These are phyloP conservation scores for Cairneyella variabilis DNA, from an alignment of 495 filamentous ascomycete genomes.

Conservation along the genomic window DNA sequence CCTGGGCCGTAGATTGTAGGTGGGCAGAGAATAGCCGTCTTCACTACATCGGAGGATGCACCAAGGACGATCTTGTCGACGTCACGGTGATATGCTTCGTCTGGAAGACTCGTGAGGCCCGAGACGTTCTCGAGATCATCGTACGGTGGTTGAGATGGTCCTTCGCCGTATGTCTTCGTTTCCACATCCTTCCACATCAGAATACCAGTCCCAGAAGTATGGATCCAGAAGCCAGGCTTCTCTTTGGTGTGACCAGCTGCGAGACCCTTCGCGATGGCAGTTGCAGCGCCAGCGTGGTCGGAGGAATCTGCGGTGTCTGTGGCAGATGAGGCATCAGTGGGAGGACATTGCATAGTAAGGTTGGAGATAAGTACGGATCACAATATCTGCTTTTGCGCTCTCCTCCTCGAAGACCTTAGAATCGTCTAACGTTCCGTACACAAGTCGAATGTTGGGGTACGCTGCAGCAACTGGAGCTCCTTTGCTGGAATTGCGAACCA, in stretches of 20 bases:
- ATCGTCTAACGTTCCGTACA: slow-evolving; percentile 56
- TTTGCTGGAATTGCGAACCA: slow-evolving; percentile 66
- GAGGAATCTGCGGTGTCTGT: slow-evolving; percentile 45
- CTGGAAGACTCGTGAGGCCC: slow-evolving; percentile 31
- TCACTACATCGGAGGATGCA: slow-evolving; percentile 41
- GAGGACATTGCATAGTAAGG: too few species aligned
- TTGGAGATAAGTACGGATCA: slow-evolving; percentile 48
- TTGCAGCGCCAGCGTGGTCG: slow-evolving; percentile 37
- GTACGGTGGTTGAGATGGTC: slow-evolving; percentile 26
- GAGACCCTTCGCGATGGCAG: slow-evolving; percentile 41
- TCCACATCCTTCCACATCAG: slow-evolving; percentile 41
- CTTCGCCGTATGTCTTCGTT: slow-evolving; percentile 37
- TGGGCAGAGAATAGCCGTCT: slow-evolving; percentile 71
- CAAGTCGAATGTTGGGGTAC: slow-evolving; percentile 52
- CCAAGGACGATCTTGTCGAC: slow-evolving; percentile 42
- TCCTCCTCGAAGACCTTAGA: slow-evolving; percentile 52
- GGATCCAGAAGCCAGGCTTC: slow-evolving; percentile 46
- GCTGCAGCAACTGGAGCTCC: slow-evolving; percentile 53
- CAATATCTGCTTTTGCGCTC: slow-evolving; percentile 60
- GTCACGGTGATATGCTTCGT: slow-evolving; percentile 38
- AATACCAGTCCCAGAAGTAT: slow-evolving; percentile 44
- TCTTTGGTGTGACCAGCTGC: slow-evolving; percentile 39
- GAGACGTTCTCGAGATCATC: slow-evolving; percentile 22
- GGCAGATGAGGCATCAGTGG: neutral
- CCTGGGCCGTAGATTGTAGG: slow-evolving; percentile 76